These are phyloP conservation scores for Rhytidhysteron rufulum DNA, from an alignment of 2,329 filamentous ascomycete species.

Conservation along the genomic window DNA sequence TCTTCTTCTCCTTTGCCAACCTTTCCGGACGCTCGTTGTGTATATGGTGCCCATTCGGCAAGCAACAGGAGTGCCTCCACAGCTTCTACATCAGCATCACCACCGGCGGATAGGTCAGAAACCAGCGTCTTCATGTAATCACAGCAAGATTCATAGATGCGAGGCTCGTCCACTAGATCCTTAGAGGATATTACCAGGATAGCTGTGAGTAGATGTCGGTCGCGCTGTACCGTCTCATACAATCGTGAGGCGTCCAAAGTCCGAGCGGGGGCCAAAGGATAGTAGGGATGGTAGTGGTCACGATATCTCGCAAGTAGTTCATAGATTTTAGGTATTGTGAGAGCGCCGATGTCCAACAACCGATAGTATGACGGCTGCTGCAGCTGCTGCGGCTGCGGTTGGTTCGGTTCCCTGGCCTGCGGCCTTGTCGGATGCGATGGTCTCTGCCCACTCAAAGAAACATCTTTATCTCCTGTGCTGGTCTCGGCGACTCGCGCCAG, in stretches of 20 bases:
- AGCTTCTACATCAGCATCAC: constrained; percentile 64
- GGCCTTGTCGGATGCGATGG: constrained; percentile 11
- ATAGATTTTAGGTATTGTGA: constrained; percentile 46
- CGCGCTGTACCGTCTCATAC: constrained; percentile 54
- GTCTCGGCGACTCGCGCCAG: constrained; percentile 44
- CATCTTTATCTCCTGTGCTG: constrained; percentile 24
- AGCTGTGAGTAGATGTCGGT: constrained; percentile 66
- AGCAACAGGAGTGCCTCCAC: constrained; percentile 67
- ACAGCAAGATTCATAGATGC: constrained; percentile 63
- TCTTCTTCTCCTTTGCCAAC: constrained; percentile 71
- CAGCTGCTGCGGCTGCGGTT: constrained; percentile 30
- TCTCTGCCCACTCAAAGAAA: constrained; percentile 13
- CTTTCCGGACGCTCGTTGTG: constrained; percentile 56
- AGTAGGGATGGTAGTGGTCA: constrained; percentile 65
- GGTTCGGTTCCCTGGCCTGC: constrained; percentile 7
- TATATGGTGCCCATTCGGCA: constrained; percentile 70
- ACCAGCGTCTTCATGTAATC: constrained; percentile 68
- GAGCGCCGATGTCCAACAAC: constrained; percentile 38
- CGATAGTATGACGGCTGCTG: constrained; percentile 39
- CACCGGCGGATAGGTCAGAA: constrained; percentile 62
- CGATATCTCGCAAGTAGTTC: constrained; percentile 57
- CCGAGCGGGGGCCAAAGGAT: constrained; percentile 61
- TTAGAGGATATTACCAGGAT: constrained; percentile 69
- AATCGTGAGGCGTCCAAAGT: constrained; percentile 55
- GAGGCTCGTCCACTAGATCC: constrained; percentile 61